Evolutionary conservation across 345 rosid species (phyloP).

Genomic region (Arabis alpina): DNA sequence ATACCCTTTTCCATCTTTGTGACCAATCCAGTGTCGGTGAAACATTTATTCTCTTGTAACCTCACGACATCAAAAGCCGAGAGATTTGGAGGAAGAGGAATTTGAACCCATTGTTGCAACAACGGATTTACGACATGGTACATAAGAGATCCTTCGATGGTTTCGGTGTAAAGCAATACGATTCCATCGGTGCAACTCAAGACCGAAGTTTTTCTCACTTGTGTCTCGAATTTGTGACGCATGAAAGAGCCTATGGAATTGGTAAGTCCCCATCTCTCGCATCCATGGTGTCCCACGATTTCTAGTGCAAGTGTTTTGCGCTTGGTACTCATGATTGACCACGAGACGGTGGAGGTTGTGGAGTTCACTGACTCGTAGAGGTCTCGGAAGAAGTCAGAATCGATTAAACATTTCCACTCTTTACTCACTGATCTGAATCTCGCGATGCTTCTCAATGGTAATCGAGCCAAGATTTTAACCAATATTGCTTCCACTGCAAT

Average conservation of each 20-base stretch:
- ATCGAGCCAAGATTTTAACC: not conserved
- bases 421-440: not conserved
- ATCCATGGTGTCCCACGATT: not conserved
- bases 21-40: not conserved
- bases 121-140: not conserved
- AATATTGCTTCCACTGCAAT: not conserved
- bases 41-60: not conserved
- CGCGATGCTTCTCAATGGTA: not conserved
- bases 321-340: not conserved
- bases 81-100: not conserved
- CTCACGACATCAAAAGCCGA: not conserved
- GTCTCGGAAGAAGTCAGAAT: not conserved
- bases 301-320: not conserved
- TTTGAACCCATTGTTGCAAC: not conserved
- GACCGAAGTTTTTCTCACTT: not conserved
- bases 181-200: not conserved
- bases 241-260: not conserved
- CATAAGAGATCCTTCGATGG: not conserved
- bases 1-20: not conserved
- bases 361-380: not conserved
- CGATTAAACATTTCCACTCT: not conserved
- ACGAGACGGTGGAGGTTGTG: not conserved
- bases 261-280: not conserved
- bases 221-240: not conserved
- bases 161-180: not conserved